These are phyloP conservation scores for Haematococcus sp. DNA, from an alignment of 139 green algal genomes.

Conservation along the genomic window DNA sequence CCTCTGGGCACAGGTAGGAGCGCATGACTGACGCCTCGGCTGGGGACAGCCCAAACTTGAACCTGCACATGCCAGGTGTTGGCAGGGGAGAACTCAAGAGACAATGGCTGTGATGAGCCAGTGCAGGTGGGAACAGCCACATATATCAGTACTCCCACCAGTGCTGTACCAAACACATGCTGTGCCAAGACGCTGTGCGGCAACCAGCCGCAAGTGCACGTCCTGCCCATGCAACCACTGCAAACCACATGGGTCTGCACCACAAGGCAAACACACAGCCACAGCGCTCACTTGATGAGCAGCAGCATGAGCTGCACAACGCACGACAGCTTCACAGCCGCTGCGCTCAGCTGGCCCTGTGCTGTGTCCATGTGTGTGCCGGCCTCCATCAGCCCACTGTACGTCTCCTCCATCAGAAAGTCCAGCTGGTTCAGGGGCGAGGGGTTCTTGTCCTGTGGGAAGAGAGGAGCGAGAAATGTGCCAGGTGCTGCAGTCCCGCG, in stretches of 20 bases:
- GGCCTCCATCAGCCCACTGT: slow-evolving; percentile 29
- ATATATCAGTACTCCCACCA: too few relatives aligned
- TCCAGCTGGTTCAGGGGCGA: slow-evolving; percentile 61
- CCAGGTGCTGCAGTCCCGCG: too few relatives aligned
- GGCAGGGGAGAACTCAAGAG: too few relatives aligned
- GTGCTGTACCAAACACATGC: too few relatives aligned
- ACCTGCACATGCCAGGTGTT: slow-evolving; percentile 23
- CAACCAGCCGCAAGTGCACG: too few relatives aligned
- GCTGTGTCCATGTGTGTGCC: slow-evolving; percentile 29
- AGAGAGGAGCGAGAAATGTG: too few relatives aligned
- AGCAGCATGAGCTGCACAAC: slow-evolving; percentile 54
- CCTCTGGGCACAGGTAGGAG: slow-evolving; percentile 26
- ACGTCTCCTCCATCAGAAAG: slow-evolving; percentile 61
- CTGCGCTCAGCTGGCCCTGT: slow-evolving; percentile 14
- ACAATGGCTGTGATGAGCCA: too few relatives aligned
- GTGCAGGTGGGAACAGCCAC: too few relatives aligned
- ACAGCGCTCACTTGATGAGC: slow-evolving; percentile 42
- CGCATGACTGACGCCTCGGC: slow-evolving; percentile 28
- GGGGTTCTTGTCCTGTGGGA: slow-evolving; percentile 57
- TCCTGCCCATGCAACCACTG: too few relatives aligned
- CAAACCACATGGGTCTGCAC: too few relatives aligned
- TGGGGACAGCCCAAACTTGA: slow-evolving; percentile 19
- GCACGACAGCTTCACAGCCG: slow-evolving; percentile 27
- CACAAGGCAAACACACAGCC: too few relatives aligned
- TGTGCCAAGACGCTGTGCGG: too few relatives aligned